Conservation (phyloP, 129 eudicot species). For the Chrysanthemum lavandulifolium region DNA sequence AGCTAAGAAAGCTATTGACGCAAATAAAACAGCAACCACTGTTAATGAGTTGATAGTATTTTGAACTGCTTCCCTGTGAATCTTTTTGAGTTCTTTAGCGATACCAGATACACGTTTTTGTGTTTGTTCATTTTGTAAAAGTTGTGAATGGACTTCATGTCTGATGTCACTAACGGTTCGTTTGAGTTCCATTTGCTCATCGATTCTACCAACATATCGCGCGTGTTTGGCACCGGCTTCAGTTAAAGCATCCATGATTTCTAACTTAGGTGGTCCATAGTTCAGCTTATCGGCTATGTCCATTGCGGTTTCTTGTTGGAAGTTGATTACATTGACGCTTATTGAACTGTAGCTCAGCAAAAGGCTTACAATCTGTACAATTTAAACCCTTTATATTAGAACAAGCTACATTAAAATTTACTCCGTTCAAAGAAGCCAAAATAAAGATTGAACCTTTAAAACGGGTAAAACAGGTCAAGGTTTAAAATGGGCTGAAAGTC, state of each 20-base stretch:
- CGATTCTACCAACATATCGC: constrained; percentile 63
- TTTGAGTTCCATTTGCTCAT: constrained; percentile 76
- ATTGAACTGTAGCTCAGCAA: constrained; percentile 62
- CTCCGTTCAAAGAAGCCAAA: not conserved
- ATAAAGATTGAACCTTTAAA: not conserved
- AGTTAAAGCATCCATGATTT: constrained; percentile 60
- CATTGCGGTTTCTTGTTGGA: constrained; percentile 82
- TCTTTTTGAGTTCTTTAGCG: constrained; percentile 80
- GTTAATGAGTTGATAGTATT: constrained; percentile 90
- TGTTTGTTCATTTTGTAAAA: constrained; percentile 86
- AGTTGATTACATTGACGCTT: constrained; percentile 71
- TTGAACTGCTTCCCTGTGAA: constrained; percentile 91
- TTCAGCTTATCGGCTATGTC: constrained; percentile 84
- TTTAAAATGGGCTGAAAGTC: too few relatives aligned
- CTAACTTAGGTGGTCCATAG: constrained; percentile 68
- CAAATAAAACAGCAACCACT: constrained; percentile 83
- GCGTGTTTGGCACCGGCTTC: constrained; percentile 88
- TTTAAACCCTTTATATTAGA: not conserved
- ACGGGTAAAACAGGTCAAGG: not conserved
- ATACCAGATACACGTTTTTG: constrained; percentile 88
- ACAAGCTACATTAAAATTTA: not conserved
- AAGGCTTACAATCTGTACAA: constrained; percentile 60
- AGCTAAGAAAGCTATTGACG: constrained; percentile 92
- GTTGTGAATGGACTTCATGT: constrained; percentile 93
- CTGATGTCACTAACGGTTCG: constrained; percentile 88